Base-by-base conservation (phyloP, 1,284 basidiomycete species). In the Ceratobasidium sp. region DNA sequence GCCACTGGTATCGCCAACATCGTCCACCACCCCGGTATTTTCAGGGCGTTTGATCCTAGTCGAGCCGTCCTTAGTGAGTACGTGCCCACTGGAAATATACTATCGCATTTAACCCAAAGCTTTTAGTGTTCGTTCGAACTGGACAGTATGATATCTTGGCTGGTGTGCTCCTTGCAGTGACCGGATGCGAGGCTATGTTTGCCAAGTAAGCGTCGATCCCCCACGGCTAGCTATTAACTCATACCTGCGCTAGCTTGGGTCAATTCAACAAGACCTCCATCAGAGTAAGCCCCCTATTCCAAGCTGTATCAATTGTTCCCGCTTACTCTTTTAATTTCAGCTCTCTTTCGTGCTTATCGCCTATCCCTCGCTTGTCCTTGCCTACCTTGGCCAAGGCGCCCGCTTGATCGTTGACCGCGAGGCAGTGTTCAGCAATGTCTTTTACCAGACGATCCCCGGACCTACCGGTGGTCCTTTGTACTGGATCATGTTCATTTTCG, bases 361-460 rank as follows among this genome's bases (percentile, higher is more conserved):
- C 0, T 89, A 87, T 76, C 89, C 89, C 1, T 83, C 84, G 8
- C 81, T 91, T n/a, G 73, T 87, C 0, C 80, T 90, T 0, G 86
- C 87, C 3, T 90, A 90, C 76, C 84, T 90, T 30, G 89, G 89
- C 0, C 89, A 91, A 80, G 89, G 89, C 14, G 86, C 89, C 12
- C 81, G 83, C 3, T 79, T 91, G 33, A 85, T 90, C 66, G 73
- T 75, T 0, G 82, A 86, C 71, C 84, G 85, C 4, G 82, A 83
- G 11, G 74, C 64, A 0, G 84, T 88, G 11, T 76, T 90, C 3
- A 30, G 74, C 0, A 88, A 88, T 74, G 79, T 89, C 0, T 90
- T 91, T 77, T 90, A 89, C 78, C 80, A 81, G 3, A 84, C 85
- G 2, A 89, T 90, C 54, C 88, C 89, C 0, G 88, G 88, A 0